Evolutionary conservation across 176 grass and related monocot species (phyloP).

Genomic region (Rhipidocladum racemiflorum): DNA sequence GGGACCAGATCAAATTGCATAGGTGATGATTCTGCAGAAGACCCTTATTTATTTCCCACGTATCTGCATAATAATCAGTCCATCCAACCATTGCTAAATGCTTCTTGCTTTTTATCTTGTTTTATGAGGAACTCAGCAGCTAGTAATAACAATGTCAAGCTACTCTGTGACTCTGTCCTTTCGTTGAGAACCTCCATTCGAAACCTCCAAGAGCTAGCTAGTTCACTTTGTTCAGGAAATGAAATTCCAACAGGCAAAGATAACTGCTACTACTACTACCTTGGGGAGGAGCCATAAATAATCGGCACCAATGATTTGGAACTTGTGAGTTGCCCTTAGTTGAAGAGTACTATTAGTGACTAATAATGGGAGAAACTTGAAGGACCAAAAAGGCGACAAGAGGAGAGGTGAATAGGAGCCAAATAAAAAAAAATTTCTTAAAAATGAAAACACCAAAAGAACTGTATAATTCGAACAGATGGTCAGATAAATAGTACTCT

Average conservation of each 20-base stretch:
- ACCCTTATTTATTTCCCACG: not conserved
- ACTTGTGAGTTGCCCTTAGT: not conserved
- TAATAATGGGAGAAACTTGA: conserved; percentile 19
- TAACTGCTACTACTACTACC: not conserved
- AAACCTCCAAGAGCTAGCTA: not conserved
- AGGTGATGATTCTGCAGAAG: not conserved
- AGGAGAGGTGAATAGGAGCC: too few relatives aligned
- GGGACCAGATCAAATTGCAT: not conserved
- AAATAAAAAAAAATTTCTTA: too few relatives aligned
- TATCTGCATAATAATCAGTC: conserved; percentile 6
- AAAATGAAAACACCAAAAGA: too few relatives aligned
- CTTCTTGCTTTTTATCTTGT: not conserved
- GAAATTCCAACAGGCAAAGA: not conserved
- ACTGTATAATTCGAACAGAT: too few relatives aligned
- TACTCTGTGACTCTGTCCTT: not conserved
- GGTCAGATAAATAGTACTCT: too few relatives aligned
- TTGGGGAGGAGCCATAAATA: not conserved
- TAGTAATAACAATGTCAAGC: not conserved
- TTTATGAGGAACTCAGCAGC: not conserved
- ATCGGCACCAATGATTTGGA: not conserved
- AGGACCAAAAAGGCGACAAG: too few relatives aligned
- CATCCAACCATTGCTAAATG: not conserved
- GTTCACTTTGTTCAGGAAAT: not conserved
- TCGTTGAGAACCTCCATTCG: not conserved
- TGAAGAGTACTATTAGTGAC: not conserved